A percentile compares a stretch with the other conserved stretches of the same genome.
phyloP scores from a whole-genome alignment of 352 stramenopile genomes.

The Hyaloperonospora brassicae region DNA sequence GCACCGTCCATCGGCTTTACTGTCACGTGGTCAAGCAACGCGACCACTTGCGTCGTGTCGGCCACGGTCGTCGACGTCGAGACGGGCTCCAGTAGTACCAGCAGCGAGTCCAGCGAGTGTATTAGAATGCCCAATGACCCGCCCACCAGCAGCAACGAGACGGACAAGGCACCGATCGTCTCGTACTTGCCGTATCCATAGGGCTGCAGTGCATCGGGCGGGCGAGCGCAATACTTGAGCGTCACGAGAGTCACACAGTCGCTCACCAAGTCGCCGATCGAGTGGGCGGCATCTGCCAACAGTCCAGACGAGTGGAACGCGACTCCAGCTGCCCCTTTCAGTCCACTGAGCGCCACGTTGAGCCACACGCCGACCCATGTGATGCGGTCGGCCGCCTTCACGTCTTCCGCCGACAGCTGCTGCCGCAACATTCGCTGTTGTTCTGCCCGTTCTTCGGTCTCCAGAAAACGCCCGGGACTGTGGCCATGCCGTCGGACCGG shows the following conservation, averaged over 20 bases:
- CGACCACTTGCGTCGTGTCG: conserved; percentile 22
- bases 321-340: conserved; percentile 65
- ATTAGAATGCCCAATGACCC: conserved; percentile 57
- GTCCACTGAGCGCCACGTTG: conserved; percentile 54
- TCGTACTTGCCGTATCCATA: conserved; percentile 79
- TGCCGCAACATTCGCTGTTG: conserved; percentile 20
- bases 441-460: conserved; percentile 25
- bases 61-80: conserved; percentile 10
- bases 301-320: conserved; percentile 83
- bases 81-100: conserved; percentile 37
- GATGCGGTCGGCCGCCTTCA: conserved; percentile 46
- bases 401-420: conserved; percentile 30
- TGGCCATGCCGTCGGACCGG: conserved; percentile 29
- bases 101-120: conserved; percentile 58
- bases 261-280: conserved; percentile 89
- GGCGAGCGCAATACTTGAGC: conserved; percentile 85
- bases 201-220: conserved; percentile 84
- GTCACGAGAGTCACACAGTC: conserved; percentile 92
- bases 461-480: conserved; percentile 26
- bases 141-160: conserved; percentile 55
- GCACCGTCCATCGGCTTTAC: conserved; percentile 27
- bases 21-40: conserved; percentile 26
- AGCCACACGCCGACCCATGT: conserved; percentile 65
- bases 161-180: conserved; percentile 53
- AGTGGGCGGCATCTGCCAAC: conserved; percentile 92